Percentiles rank a stretch among this genome's conserved stretches.
These are phyloP conservation scores for Takakia lepidozioides DNA, from an alignment of 225 moss, liverwort and hornwort species.

Conservation along the genomic window DNA sequence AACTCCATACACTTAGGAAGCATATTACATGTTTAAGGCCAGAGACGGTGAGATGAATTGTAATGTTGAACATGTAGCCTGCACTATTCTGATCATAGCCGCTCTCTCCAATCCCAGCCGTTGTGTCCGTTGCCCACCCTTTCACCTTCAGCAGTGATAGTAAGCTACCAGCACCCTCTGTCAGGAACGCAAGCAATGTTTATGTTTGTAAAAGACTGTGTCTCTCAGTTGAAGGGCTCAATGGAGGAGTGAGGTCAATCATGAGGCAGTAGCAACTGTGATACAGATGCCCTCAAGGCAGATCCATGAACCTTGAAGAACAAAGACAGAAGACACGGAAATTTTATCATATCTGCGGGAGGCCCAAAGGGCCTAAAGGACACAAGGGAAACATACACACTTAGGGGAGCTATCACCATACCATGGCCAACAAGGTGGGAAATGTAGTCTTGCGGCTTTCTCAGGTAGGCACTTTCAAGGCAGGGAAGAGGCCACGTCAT, in stretches of 20 bases:
- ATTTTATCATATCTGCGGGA: no score
- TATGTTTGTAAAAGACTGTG: no score
- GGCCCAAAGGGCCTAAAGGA: no score
- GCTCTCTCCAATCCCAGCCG: slow-evolving; percentile 70
- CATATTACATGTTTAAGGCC: slow-evolving; percentile 70
- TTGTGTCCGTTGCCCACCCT: slow-evolving; percentile 49
- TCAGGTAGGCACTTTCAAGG: slow-evolving; percentile 34
- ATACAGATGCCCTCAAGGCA: no score
- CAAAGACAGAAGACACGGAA: no score
- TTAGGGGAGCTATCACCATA: slow-evolving; percentile 11
- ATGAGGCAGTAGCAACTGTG: no score
- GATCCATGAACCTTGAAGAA: no score
- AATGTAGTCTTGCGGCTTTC: slow-evolving; percentile 49
- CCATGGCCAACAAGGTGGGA: slow-evolving; percentile 50
- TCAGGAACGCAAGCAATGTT: no score
- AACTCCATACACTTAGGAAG: no score
- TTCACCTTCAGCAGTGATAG: slow-evolving; percentile 46
- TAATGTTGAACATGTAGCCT: slow-evolving; percentile 58
- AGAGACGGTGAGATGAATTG: slow-evolving; percentile 38
- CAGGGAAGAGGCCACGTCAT: slow-evolving; percentile 50
- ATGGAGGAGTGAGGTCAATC: no score
- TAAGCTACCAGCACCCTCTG: slow-evolving; percentile 84
- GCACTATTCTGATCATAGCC: slow-evolving; percentile 64
- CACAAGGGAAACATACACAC: no score
- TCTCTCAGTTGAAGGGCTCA: no score